Conservation (phyloP, 306 rosid genomes). For the Sicyos baderoa region DNA sequence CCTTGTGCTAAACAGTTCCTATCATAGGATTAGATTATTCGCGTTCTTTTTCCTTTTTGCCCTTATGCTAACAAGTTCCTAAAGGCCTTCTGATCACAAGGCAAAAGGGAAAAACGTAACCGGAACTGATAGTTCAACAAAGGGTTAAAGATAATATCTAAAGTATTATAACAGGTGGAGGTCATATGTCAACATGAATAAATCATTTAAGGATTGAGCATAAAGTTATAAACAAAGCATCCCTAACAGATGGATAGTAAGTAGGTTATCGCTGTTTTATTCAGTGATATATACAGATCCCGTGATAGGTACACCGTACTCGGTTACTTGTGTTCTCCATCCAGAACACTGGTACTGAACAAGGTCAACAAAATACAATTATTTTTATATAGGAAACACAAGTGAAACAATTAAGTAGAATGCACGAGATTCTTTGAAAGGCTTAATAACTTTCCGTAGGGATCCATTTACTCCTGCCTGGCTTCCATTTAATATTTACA, state of each 20-base stretch:
- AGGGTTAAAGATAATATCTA: not conserved
- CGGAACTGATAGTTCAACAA: not conserved
- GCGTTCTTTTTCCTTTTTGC: too few species aligned
- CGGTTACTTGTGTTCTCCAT: not conserved
- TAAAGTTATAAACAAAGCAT: not conserved
- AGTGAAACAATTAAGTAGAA: not conserved
- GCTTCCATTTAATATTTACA: not conserved
- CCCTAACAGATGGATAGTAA: not conserved
- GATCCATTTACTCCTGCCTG: not conserved
- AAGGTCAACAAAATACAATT: not conserved
- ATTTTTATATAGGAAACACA: not conserved
- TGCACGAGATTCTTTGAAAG: not conserved
- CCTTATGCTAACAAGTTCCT: too few species aligned
- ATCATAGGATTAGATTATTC: too few species aligned
- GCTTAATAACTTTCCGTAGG: not conserved
- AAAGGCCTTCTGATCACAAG: too few species aligned
- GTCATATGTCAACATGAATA: not conserved
- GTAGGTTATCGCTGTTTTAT: too few species aligned
- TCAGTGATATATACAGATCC: not conserved
- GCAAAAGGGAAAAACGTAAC: not conserved
- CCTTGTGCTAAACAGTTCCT: too few species aligned
- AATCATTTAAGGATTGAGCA: not conserved
- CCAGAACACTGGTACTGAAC: not conserved
- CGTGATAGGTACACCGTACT: not conserved
- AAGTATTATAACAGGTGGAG: not conserved